Evolutionary conservation across 2,329 filamentous ascomycete species (phyloP).

Genomic region (Colletotrichum kahawae): DNA sequence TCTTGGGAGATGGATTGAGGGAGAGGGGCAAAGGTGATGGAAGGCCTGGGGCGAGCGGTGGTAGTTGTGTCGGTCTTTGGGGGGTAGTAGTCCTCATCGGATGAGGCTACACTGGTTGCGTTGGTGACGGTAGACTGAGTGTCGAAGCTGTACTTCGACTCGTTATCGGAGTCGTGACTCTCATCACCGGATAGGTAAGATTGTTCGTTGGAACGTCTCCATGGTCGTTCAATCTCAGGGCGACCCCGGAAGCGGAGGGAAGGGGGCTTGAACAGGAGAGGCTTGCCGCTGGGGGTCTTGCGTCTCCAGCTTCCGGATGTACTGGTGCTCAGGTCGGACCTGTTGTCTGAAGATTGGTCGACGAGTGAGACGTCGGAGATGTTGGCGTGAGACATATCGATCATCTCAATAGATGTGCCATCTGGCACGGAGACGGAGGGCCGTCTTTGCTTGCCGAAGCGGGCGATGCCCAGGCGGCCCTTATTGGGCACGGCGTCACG

Average conservation of each 20-base stretch:
- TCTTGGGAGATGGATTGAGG: not conserved
- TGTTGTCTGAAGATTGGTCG: slow-evolving; percentile 9
- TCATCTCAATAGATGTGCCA: slow-evolving; percentile 9
- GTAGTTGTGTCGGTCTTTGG: not conserved
- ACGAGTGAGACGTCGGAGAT: slow-evolving; percentile 18
- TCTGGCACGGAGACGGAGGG: slow-evolving; percentile 19
- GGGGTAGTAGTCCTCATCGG: slow-evolving; percentile 2
- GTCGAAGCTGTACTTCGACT: slow-evolving; percentile 22
- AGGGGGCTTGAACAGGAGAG: slow-evolving; percentile 21
- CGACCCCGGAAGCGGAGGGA: slow-evolving; percentile 14
- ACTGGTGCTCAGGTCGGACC: slow-evolving; percentile 10
- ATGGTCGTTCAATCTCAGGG: slow-evolving; percentile 12
- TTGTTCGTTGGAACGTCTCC: slow-evolving; percentile 4
- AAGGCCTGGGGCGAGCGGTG: not conserved
- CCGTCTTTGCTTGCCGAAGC: slow-evolving; percentile 12
- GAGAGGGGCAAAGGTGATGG: not conserved
- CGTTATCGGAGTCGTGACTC: slow-evolving; percentile 18
- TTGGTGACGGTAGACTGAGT: slow-evolving; percentile 14
- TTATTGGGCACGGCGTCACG: slow-evolving; percentile 12
- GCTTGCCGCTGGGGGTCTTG: slow-evolving; percentile 1
- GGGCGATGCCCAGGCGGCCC: slow-evolving; percentile 3
- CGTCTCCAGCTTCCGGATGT: slow-evolving; percentile 6
- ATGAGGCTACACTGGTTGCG: slow-evolving; percentile 21
- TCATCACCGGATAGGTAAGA: slow-evolving; percentile 20
- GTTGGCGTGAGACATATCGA: slow-evolving; percentile 20